phyloP scores from a whole-genome alignment of 768 basidiomycete genomes.

The Mrakia frigida region DNA sequence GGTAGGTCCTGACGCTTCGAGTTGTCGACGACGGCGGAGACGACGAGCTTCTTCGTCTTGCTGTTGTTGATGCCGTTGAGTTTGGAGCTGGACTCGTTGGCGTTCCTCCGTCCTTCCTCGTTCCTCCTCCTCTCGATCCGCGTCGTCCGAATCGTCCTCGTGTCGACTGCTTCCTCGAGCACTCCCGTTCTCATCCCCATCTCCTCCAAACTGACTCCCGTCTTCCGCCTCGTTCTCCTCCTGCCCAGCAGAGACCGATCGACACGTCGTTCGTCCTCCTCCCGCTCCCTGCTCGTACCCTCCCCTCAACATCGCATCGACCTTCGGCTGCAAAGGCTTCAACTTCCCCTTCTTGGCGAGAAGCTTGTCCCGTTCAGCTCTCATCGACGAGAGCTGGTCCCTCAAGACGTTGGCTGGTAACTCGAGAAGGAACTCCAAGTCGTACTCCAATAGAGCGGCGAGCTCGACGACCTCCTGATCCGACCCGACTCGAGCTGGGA shows the following conservation, averaged over 20 bases:
- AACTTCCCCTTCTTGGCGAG: not conserved
- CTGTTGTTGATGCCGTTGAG: not conserved
- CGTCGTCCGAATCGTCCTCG: too few species aligned
- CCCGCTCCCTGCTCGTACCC: not conserved
- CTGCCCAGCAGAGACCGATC: not conserved
- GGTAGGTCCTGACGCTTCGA: not conserved
- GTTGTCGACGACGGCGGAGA: too few species aligned
- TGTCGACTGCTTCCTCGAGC: too few species aligned
- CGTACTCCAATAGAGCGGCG: conserved; percentile 12
- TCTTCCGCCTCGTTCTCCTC: not conserved
- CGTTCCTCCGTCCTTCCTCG: not conserved
- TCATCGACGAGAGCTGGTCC: not conserved
- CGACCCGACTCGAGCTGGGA: not conserved
- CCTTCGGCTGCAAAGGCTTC: not conserved
- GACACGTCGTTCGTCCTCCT: not conserved
- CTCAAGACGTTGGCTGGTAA: not conserved
- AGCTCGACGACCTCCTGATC: conserved; percentile 16
- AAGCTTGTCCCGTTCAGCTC: not conserved
- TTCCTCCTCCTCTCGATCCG: not conserved
- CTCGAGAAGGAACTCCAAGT: not conserved
- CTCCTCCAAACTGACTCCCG: not conserved
- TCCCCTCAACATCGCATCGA: not conserved
- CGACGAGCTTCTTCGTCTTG: not conserved
- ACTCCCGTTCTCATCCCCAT: not conserved
- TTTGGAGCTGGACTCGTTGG: not conserved